These are phyloP conservation scores for Tarenaya hassleriana DNA, from an alignment of 345 rosid species.

Conservation along the genomic window DNA sequence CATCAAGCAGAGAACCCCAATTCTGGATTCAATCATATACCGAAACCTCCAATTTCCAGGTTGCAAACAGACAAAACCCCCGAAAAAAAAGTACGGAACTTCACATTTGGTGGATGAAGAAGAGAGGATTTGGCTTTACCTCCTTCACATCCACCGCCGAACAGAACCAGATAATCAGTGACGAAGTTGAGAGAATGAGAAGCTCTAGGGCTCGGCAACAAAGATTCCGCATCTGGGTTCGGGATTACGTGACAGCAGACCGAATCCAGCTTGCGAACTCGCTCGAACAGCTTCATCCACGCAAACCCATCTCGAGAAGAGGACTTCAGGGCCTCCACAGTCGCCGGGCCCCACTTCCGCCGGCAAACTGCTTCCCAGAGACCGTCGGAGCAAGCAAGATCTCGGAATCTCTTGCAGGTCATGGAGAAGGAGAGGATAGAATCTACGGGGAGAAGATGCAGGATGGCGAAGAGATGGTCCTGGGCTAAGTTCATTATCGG, in stretches of 20 bases:
- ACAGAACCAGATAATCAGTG: conserved; percentile 72
- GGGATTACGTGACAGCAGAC: conserved; percentile 50
- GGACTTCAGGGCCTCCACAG: conserved; percentile 55
- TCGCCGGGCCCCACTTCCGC: conserved; percentile 63
- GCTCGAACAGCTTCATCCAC: conserved; percentile 66
- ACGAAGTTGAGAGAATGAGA: conserved; percentile 93
- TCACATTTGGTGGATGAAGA: not conserved
- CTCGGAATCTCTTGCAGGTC: conserved; percentile 63
- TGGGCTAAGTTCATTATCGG: conserved; percentile 40
- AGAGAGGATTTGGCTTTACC: conserved; percentile 32
- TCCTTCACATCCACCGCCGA: conserved; percentile 97
- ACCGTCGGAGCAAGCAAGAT: conserved; percentile 45
- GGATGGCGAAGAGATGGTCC: conserved; percentile 69
- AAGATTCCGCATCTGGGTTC: conserved; percentile 25
- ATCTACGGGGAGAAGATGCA: conserved; percentile 71
- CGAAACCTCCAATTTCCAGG: not conserved
- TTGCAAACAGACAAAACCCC: not conserved
- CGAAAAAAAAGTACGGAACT: not conserved
- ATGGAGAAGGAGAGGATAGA: conserved; percentile 62
- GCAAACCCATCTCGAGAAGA: conserved; percentile 31
- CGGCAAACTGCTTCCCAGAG: conserved; percentile 75
- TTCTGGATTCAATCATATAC: not conserved
- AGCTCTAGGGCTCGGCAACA: conserved; percentile 68
- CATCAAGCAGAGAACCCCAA: conserved; percentile 4
- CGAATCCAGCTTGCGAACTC: conserved; percentile 51